Base-by-base conservation (phyloP, 2,329 filamentous ascomycete genomes). In the Tolypocladium tropicale region DNA sequence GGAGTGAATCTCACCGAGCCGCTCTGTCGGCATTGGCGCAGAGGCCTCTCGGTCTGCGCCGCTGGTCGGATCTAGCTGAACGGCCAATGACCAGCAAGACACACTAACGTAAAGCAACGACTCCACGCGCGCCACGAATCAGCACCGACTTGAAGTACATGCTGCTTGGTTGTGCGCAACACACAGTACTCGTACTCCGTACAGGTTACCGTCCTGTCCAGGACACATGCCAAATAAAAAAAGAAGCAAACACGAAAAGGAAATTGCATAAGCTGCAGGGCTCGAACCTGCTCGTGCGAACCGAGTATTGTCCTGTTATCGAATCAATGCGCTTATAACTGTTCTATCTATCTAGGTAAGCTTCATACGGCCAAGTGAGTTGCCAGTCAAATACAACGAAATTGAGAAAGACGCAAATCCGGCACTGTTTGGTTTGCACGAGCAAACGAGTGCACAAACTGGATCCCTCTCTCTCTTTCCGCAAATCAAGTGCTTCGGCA, bases 211-310 rank as follows among this genome's bases (percentile, higher is more conserved):
- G n/a, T n/a, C n/a, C n/a, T n/a, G n/a, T n/a, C n/a, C n/a, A n/a
- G n/a, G n/a, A n/a, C 36, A 3, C 6, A 49, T 36, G 6, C 4
- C 18, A 5, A 6, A 18, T 28, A 16, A 23, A 4, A 49, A 23
- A 2, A 43, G 36, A 50, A 51, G 36, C 3, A 43, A 51, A 16
- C 36, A 39, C n/a, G n/a, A 39, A 50, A 50, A 33, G 0, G 10
- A 10, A 50, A 14, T 21, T 48, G 48, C 52, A 53, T 34, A 7
- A 21, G 9, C 55, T 56, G 51, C 52, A 56, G 55, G 54, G 52
- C 52, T 55, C 54, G 54, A 53, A 56, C 51, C 51, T 53, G 25
- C 51, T 41, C 55, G 18, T 30, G 36, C 54, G 54, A 55, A 55
- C 36, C 30, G 36, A 55, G 30, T 36, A n/a, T n/a, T n/a, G n/a